Evolutionary conservation across 768 basidiomycete genomes (phyloP).

Genomic region (Lactarius deliciosus): DNA sequence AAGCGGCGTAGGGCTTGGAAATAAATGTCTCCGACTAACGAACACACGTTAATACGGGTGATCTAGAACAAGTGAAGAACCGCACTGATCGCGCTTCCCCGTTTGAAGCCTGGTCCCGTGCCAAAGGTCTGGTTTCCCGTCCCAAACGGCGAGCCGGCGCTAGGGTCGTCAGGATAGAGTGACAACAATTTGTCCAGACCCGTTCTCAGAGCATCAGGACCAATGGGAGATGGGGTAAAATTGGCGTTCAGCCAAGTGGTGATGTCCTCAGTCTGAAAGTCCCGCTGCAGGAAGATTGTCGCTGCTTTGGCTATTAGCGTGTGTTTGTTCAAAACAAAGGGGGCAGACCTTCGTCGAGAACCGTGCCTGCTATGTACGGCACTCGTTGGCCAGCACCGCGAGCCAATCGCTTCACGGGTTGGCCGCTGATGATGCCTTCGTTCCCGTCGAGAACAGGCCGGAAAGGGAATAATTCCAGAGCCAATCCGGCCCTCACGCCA

Average conservation of each 20-base stretch:
- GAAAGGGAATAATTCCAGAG: constrained; percentile 38
- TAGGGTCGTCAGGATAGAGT: constrained; percentile 45
- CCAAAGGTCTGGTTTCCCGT: constrained; percentile 50
- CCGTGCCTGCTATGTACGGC: constrained; percentile 48
- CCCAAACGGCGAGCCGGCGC: constrained; percentile 46
- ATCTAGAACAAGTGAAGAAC: not conserved
- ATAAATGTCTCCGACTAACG: constrained; percentile 40
- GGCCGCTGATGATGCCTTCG: constrained; percentile 41
- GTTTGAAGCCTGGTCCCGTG: constrained; percentile 41
- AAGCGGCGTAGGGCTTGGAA: constrained; percentile 43
- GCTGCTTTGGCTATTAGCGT: constrained; percentile 31
- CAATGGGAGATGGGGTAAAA: constrained; percentile 26
- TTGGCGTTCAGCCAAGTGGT: constrained; percentile 16
- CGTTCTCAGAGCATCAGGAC: constrained; percentile 18
- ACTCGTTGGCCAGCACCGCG: constrained; percentile 39
- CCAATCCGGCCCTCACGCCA: constrained; percentile 31
- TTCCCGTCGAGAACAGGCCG: constrained; percentile 45
- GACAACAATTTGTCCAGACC: constrained; percentile 36
- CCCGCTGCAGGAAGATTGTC: constrained; percentile 39
- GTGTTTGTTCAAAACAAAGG: not conserved
- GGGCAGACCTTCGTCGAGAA: constrained; percentile 46
- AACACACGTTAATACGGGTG: not conserved
- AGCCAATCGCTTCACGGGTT: constrained; percentile 39
- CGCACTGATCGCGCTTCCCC: constrained; percentile 37
- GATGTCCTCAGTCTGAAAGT: constrained; percentile 15